Evolutionary conservation across 2,329 filamentous ascomycete genomes (phyloP).

Genomic region (Colletotrichum scovillei): DNA sequence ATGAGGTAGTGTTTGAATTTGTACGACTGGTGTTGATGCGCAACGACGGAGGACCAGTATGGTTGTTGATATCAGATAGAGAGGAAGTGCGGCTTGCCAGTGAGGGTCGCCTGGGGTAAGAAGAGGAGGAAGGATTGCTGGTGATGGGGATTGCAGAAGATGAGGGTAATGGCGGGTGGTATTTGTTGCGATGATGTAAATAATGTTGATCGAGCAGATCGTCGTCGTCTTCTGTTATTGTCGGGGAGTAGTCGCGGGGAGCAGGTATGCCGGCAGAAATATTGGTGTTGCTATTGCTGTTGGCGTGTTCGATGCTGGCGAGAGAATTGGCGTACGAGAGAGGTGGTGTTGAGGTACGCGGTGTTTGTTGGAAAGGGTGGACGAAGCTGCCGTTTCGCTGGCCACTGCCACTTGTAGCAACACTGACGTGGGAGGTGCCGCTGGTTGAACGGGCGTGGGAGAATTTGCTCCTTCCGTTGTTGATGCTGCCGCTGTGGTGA

Average conservation of each 20-base stretch:
- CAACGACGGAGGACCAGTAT: conserved; percentile 44
- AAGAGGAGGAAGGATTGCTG: conserved; percentile 40
- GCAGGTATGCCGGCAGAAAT: not conserved
- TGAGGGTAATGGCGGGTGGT: conserved; percentile 38
- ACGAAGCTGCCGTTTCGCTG: conserved; percentile 63
- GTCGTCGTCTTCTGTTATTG: conserved; percentile 65
- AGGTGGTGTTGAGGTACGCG: conserved; percentile 69
- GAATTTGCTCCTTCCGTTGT: conserved; percentile 51
- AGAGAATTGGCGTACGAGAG: conserved; percentile 68
- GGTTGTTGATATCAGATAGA: conserved; percentile 47
- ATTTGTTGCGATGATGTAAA: conserved; percentile 22
- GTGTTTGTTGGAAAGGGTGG: conserved; percentile 74
- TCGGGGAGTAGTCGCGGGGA: conserved; percentile 65
- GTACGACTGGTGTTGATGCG: conserved; percentile 53
- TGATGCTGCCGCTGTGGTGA: conserved; percentile 28
- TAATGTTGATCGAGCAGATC: conserved; percentile 41
- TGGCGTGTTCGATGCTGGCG: conserved; percentile 58
- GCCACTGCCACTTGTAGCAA: conserved; percentile 65
- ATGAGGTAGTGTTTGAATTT: conserved; percentile 40
- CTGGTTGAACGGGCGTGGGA: conserved; percentile 70
- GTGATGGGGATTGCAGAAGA: conserved; percentile 39
- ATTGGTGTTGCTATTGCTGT: conserved; percentile 34
- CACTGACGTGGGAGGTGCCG: conserved; percentile 67
- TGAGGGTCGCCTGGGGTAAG: conserved; percentile 48
- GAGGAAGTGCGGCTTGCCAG: conserved; percentile 52